Evolutionary conservation across 495 filamentous ascomycete genomes (phyloP).

Genomic region (Penicillium waksmanii): DNA sequence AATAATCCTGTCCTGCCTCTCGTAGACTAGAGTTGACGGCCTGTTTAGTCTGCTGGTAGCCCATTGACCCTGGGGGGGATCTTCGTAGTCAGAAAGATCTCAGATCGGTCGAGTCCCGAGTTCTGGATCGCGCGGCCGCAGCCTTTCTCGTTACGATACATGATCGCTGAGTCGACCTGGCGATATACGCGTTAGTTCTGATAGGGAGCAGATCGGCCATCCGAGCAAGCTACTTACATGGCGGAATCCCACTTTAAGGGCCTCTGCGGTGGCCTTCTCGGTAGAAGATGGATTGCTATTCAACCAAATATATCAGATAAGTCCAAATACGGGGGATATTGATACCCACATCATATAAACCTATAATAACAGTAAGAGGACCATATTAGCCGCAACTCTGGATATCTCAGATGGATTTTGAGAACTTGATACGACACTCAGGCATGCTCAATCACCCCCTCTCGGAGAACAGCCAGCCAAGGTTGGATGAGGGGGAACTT

Average conservation of each 20-base stretch:
- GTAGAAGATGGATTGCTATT: conserved; percentile 53
- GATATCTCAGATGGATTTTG: too few species aligned
- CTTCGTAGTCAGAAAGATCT: conserved; percentile 62
- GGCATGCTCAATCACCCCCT: too few species aligned
- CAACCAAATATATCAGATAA: conserved; percentile 10
- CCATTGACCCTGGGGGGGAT: conserved; percentile 53
- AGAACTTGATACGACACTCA: too few species aligned
- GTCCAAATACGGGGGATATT: background rate
- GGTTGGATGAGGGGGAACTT: conserved; percentile 30
- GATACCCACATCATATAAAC: conserved; percentile 71
- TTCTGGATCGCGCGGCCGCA: conserved; percentile 52
- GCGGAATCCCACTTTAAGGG: conserved; percentile 71
- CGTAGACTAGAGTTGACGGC: conserved; percentile 39
- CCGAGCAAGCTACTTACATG: conserved; percentile 33
- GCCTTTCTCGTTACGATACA: conserved; percentile 58
- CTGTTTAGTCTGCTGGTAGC: conserved; percentile 50
- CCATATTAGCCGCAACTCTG: background rate
- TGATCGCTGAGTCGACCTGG: conserved; percentile 63
- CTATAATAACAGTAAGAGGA: conserved; percentile 35
- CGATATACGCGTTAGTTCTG: background rate
- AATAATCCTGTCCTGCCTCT: conserved; percentile 54
- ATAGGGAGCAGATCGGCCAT: background rate
- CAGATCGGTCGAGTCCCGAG: conserved; percentile 45
- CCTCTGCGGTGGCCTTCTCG: conserved; percentile 60
- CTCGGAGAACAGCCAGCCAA: background rate